Base-by-base conservation (phyloP, 2,329 filamentous ascomycete genomes). In the Talaromyces sp. region DNA sequence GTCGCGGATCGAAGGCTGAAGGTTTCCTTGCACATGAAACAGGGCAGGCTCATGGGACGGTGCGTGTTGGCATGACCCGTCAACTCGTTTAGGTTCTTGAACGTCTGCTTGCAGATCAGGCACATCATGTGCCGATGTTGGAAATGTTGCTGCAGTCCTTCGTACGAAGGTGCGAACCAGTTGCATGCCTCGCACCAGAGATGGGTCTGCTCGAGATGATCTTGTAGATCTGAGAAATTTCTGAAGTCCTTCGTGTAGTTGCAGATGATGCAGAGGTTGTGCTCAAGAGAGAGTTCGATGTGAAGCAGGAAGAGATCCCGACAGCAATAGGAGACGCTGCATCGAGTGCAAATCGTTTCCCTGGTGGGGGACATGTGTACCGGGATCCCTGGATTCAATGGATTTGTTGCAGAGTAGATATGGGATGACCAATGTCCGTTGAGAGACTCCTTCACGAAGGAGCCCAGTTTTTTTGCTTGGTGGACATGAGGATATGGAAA, bases 101-200 rank as follows among this genome's bases (percentile, higher is more conserved):
- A 63, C 33, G 59, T 62, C n/a, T 62, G 57, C 17, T 58, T 60
- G 56, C 63, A 66, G 9, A 60, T 60, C 36, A 46, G 25, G 43
- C 64, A 66, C 59, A 64, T 61, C 33, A 51, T 55, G 25, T 66
- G 64, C 25, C 13, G 56, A 11, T 58, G 53, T 28, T 57, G 50
- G 56, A 63, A 64, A 46, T 66, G 64, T 39, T 60, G 58, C n/a
- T 56, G 15, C 4, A 65, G 55, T 1, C 61, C 63, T 8, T 60
- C 36, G 15, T 17, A 41, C 37, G 64, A 66, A 6, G 63, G 60
- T 3, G 62, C 61, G 46, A 61, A 64, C 61, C 61, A 65, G 43
- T 62, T 45, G 35, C 65, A 67, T 15, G 60, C 40, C 22, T 63
- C 63, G 37, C 64, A 66, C 40, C 61, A 63, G 9, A 65, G 53